Evolutionary conservation across 257 asterid species (phyloP).

Genomic region (Leonotis leonurus): DNA sequence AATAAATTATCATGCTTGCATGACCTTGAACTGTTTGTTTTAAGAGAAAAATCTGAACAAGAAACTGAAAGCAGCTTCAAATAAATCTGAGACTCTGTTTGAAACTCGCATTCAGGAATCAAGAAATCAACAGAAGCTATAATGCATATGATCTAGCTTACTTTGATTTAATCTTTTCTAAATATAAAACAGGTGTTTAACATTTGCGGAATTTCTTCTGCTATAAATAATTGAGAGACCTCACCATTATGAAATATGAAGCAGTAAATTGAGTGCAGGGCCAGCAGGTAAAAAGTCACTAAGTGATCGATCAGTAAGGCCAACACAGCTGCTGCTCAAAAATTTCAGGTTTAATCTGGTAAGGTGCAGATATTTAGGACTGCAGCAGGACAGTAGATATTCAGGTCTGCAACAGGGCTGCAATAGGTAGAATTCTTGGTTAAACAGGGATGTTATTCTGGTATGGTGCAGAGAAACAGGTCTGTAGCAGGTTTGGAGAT

Average conservation of each 20-base stretch:
- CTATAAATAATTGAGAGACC: conserved; percentile 15
- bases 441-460: no score
- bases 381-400: no score
- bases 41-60: neutral
- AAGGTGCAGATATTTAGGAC: no score
- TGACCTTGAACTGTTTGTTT: conserved; percentile 3
- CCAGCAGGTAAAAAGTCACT: no score
- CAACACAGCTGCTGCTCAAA: no score
- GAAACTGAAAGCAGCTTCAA: neutral
- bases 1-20: neutral
- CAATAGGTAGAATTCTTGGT: no score
- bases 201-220: neutral
- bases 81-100: neutral
- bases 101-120: neutral
- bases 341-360: no score
- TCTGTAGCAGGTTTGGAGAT: no score
- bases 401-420: no score
- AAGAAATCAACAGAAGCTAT: neutral
- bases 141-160: neutral
- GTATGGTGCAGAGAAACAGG: no score
- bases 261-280: no score
- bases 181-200: neutral
- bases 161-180: neutral
- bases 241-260: conserved; percentile 94
- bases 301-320: no score